These are phyloP conservation scores for Raphidocelis subcapitata DNA, from an alignment of 139 green algal species.

Conservation along the genomic window DNA sequence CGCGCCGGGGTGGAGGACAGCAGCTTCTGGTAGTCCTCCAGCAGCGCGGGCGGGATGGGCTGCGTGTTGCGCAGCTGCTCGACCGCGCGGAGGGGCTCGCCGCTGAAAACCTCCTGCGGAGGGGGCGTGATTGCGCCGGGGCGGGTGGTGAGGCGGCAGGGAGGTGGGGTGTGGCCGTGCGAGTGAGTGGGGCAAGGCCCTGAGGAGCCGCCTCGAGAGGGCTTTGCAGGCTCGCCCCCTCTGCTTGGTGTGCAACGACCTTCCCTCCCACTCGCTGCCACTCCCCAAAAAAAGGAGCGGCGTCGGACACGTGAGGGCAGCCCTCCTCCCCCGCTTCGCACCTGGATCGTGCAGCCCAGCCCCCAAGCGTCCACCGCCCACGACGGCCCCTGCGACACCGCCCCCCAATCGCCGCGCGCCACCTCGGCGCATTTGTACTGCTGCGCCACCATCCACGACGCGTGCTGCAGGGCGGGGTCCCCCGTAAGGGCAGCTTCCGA, in stretches of 20 bases:
- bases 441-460: slow-evolving; percentile 56
- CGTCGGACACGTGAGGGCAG: too few relatives aligned
- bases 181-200: too few relatives aligned
- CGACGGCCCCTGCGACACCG: slow-evolving; percentile 67
- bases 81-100: slow-evolving; percentile 44
- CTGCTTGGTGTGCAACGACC: too few relatives aligned
- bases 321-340: slow-evolving; percentile 21
- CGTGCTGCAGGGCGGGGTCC: slow-evolving; percentile 46
- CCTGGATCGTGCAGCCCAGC: slow-evolving; percentile 95
- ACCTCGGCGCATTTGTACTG: slow-evolving; percentile 95
- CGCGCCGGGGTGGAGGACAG: slow-evolving; percentile 66
- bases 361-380: slow-evolving; percentile 97
- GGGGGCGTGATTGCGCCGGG: too few relatives aligned
- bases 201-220: too few relatives aligned
- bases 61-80: slow-evolving; percentile 82
- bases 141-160: too few relatives aligned
- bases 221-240: too few relatives aligned
- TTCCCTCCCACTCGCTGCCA: too few relatives aligned
- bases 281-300: too few relatives aligned
- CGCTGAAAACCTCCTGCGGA: slow-evolving; percentile 61
- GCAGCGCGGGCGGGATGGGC: slow-evolving; percentile 73
- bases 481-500: slow-evolving; percentile 66
- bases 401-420: slow-evolving; percentile 77
- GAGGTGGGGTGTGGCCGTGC: too few relatives aligned
- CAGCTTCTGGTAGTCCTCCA: slow-evolving; percentile 90